Evolutionary conservation across 2,329 filamentous ascomycete species (phyloP).

Genomic region (Alternaria triticina): DNA sequence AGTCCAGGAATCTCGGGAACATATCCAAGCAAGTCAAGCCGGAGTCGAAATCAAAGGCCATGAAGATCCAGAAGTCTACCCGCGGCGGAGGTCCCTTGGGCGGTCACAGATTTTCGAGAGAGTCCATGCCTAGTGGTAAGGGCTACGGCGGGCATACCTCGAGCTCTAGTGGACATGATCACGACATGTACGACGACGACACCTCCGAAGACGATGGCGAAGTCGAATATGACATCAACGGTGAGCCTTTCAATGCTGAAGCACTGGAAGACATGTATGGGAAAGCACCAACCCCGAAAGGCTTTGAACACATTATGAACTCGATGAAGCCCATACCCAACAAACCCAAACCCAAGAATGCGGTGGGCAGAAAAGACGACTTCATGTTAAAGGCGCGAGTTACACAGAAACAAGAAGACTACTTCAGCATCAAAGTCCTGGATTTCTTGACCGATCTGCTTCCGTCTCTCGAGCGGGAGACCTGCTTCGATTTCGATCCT

Average conservation of each 20-base stretch:
- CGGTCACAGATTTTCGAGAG: not conserved
- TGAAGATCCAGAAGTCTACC: not conserved
- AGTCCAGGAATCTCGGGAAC: not conserved
- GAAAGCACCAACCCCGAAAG: not conserved
- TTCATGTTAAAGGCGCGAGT: slow-evolving; percentile 14
- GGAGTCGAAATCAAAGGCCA: not conserved
- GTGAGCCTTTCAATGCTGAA: not conserved
- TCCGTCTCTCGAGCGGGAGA: slow-evolving; percentile 22
- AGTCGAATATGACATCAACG: not conserved
- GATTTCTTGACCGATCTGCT: slow-evolving; percentile 33
- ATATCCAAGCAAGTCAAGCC: not conserved
- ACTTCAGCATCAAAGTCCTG: slow-evolving; percentile 18
- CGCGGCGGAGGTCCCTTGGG: slow-evolving; percentile 13
- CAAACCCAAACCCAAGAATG: not conserved
- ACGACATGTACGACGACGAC: not conserved
- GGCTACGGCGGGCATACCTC: slow-evolving; percentile 13
- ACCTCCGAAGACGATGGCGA: not conserved
- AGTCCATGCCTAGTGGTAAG: slow-evolving; percentile 14
- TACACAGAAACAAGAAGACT: slow-evolving; percentile 16
- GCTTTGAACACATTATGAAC: not conserved
- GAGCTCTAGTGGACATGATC: slow-evolving; percentile 9
- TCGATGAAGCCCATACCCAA: not conserved
- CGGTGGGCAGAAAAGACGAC: not conserved
- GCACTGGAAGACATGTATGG: not conserved
- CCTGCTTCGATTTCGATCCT: slow-evolving; percentile 40